Conservation (phyloP, 2,329 filamentous ascomycete species). For the Sarocladiaceae sp. region DNA sequence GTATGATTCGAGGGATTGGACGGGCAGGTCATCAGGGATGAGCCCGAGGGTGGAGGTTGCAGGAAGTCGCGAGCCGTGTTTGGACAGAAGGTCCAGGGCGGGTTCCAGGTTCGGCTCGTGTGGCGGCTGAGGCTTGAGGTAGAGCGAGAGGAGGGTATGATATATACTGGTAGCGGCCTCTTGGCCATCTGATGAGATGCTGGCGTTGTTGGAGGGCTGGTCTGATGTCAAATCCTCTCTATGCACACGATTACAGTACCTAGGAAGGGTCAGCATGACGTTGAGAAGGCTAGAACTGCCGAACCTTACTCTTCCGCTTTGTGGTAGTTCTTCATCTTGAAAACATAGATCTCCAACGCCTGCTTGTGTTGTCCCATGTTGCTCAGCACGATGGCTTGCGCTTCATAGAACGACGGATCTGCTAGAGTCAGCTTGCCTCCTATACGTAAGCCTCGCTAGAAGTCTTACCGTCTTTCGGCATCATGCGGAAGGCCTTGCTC, state of each 20-base stretch:
- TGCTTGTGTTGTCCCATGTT: slow-evolving; percentile 96
- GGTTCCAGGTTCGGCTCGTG: slow-evolving; percentile 68
- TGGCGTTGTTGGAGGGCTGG: too few relatives aligned
- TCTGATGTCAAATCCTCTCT: slow-evolving; percentile 45
- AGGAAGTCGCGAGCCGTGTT: slow-evolving; percentile 85
- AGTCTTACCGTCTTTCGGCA: slow-evolving; percentile 69
- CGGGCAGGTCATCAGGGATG: slow-evolving; percentile 73
- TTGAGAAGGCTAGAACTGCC: neutral
- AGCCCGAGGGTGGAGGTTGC: slow-evolving; percentile 79
- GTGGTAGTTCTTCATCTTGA: slow-evolving; percentile 76
- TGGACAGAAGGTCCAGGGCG: slow-evolving; percentile 80
- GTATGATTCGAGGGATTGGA: slow-evolving; percentile 78
- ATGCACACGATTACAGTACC: slow-evolving; percentile 86
- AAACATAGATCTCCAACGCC: slow-evolving; percentile 95
- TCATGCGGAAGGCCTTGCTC: slow-evolving; percentile 65
- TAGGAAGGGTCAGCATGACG: slow-evolving; percentile 22
- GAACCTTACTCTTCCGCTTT: slow-evolving; percentile 90
- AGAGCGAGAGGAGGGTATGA: slow-evolving; percentile 82
- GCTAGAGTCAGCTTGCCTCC: slow-evolving; percentile 13
- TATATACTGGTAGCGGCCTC: slow-evolving; percentile 73
- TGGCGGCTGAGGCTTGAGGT: slow-evolving; percentile 72
- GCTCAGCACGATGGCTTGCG: slow-evolving; percentile 82
- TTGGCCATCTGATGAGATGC: slow-evolving; percentile 24
- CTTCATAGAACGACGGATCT: slow-evolving; percentile 84
- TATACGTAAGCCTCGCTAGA: neutral